A percentile compares a stretch with the other conserved stretches of the same genome.
Conservation (phyloP, 768 basidiomycete species). For the Russula griseocarnosa region DNA sequence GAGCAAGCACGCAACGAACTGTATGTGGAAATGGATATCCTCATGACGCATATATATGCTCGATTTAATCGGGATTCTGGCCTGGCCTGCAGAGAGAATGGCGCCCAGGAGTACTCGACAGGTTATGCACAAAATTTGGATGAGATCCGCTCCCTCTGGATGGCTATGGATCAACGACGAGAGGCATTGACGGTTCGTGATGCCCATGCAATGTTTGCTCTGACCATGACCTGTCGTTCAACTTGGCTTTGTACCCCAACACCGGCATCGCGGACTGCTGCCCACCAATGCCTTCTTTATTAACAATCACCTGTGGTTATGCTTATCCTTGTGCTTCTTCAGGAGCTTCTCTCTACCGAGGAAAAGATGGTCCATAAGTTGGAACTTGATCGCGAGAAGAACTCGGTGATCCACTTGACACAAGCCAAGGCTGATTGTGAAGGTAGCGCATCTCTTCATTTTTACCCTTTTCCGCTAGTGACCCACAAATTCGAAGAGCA, state of each 20-base stretch:
- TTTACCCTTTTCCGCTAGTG: neutral
- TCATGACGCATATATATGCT: conserved; percentile 11
- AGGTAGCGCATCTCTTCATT: conserved; percentile 10
- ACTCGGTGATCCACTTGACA: conserved; percentile 7
- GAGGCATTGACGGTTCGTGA: conserved; percentile 19
- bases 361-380: conserved; percentile 8
- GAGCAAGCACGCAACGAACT: conserved; percentile 9
- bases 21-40: conserved; percentile 6
- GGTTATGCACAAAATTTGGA: conserved; percentile 14
- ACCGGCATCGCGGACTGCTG: neutral
- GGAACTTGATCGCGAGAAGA: conserved; percentile 16
- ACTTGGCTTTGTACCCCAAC: neutral
- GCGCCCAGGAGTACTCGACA: neutral
- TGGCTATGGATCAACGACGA: neutral
- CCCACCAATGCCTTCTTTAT: neutral
- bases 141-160: conserved; percentile 15
- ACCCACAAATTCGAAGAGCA: conserved; percentile 15
- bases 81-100: neutral
- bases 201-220: neutral
- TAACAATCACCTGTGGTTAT: neutral
- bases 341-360: conserved; percentile 12
- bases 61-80: neutral
- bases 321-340: neutral
- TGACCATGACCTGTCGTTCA: neutral
- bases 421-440: conserved; percentile 19